These are phyloP conservation scores for Paramecium sexaurelia DNA, from an alignment of 73 alveolate genomes.

Conservation along the genomic window DNA sequence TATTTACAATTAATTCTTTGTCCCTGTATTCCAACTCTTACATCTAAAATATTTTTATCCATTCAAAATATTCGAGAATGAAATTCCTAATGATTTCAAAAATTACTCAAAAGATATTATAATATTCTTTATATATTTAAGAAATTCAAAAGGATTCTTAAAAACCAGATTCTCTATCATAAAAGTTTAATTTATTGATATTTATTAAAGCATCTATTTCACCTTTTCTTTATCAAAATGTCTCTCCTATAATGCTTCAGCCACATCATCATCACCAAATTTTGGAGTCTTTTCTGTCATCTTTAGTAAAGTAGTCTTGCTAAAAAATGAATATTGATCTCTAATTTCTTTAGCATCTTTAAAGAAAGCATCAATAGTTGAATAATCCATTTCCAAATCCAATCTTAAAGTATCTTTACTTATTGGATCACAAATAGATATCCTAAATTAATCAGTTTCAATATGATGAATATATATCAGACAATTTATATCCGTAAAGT, in stretches of 20 bases:
- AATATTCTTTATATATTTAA: slow-evolving; percentile 11
- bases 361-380: slow-evolving; percentile 45
- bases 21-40: slow-evolving; percentile 46
- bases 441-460: slow-evolving; percentile 53
- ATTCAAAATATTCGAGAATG: background rate
- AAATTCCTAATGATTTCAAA: background rate
- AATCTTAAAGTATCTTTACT: background rate
- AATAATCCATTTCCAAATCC: slow-evolving; percentile 53
- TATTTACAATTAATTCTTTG: background rate
- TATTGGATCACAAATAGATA: slow-evolving; percentile 21
- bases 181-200: background rate
- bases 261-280: slow-evolving; percentile 56
- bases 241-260: slow-evolving; percentile 48
- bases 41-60: slow-evolving; percentile 46
- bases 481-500: slow-evolving; percentile 15
- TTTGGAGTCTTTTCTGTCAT: slow-evolving; percentile 45
- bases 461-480: slow-evolving; percentile 12
- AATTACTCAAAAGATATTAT: background rate
- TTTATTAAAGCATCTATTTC: background rate
- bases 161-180: background rate
- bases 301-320: background rate
- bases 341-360: background rate
- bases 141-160: slow-evolving; percentile 17
- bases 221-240: background rate
- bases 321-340: background rate